A percentile compares a stretch with the other conserved stretches of the same genome.
phyloP scores from a whole-genome alignment of 2,329 filamentous ascomycete genomes.

The Beauveria sp. region DNA sequence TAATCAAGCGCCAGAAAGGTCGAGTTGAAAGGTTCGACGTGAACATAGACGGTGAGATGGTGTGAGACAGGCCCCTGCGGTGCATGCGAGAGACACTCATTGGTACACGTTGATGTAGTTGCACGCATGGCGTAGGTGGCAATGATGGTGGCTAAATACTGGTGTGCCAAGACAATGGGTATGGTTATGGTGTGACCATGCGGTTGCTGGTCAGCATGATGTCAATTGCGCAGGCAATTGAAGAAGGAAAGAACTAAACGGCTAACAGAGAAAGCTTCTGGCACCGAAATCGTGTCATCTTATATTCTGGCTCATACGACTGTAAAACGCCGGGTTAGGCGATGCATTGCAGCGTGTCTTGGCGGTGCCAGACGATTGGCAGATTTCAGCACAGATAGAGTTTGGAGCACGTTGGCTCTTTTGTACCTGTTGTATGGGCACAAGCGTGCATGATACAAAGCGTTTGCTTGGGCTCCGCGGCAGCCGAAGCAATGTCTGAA shows the following conservation, averaged over 20 bases:
- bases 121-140: slow-evolving; percentile 3
- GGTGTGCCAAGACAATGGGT: not conserved
- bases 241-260: not conserved
- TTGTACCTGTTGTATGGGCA: not conserved
- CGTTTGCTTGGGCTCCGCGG: not conserved
- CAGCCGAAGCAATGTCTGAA: not conserved
- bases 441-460: not conserved
- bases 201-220: not conserved
- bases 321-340: not conserved
- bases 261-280: not conserved
- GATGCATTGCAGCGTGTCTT: slow-evolving; percentile 3
- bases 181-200: not conserved
- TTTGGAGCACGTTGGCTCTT: not conserved
- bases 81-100: not conserved
- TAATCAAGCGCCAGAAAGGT: not conserved
- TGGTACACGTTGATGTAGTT: slow-evolving; percentile 4
- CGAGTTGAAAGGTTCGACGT: not conserved
- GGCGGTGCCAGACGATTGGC: slow-evolving; percentile 10
- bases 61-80: not conserved
- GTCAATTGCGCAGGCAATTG: not conserved
- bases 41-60: not conserved
- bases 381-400: not conserved
- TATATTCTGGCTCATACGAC: not conserved
- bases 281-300: not conserved
- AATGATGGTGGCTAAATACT: not conserved